phyloP scores from a whole-genome alignment of 257 asterid genomes.

The Nicotiana obtusifolia region DNA sequence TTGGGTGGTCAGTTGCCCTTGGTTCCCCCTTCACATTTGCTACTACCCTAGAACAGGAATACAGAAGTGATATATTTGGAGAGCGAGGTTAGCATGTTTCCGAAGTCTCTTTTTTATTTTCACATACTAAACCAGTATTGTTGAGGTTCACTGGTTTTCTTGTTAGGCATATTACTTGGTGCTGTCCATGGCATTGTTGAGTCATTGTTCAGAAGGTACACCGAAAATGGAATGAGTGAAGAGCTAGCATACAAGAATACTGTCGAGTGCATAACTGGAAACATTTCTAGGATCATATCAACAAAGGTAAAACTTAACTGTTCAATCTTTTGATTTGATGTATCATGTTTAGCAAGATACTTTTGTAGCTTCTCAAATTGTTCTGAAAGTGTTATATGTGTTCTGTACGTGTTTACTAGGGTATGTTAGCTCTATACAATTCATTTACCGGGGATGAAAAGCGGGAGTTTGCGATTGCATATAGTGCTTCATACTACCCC shows the following conservation, averaged over 20 bases:
- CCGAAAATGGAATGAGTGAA: slow-evolving; percentile 84
- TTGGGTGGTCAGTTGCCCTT: slow-evolving; percentile 95
- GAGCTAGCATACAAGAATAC: slow-evolving; percentile 92
- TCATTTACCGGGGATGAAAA: slow-evolving; percentile 67
- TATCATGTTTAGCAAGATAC: not conserved
- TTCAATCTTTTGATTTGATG: not conserved
- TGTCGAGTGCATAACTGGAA: slow-evolving; percentile 89
- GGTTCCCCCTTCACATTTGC: slow-evolving; percentile 96
- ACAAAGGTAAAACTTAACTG: slow-evolving; percentile 47
- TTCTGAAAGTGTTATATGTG: not conserved
- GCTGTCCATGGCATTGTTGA: slow-evolving; percentile 97
- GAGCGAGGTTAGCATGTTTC: slow-evolving; percentile 62
- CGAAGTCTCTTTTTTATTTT: not conserved
- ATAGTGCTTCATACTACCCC: slow-evolving; percentile 87
- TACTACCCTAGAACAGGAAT: slow-evolving; percentile 84
- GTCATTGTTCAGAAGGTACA: slow-evolving; percentile 83
- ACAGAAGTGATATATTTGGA: slow-evolving; percentile 93
- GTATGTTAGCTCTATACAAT: slow-evolving; percentile 81
- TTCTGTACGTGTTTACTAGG: slow-evolving; percentile 28
- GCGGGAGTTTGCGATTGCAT: slow-evolving; percentile 71
- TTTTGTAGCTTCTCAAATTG: not conserved
- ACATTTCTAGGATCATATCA: slow-evolving; percentile 76
- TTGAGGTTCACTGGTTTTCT: slow-evolving; percentile 13
- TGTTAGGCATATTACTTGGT: slow-evolving; percentile 83
- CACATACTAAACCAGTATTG: not conserved